phyloP scores from a whole-genome alignment of 2,329 filamentous ascomycete species.

The Ilyonectria destructans region DNA sequence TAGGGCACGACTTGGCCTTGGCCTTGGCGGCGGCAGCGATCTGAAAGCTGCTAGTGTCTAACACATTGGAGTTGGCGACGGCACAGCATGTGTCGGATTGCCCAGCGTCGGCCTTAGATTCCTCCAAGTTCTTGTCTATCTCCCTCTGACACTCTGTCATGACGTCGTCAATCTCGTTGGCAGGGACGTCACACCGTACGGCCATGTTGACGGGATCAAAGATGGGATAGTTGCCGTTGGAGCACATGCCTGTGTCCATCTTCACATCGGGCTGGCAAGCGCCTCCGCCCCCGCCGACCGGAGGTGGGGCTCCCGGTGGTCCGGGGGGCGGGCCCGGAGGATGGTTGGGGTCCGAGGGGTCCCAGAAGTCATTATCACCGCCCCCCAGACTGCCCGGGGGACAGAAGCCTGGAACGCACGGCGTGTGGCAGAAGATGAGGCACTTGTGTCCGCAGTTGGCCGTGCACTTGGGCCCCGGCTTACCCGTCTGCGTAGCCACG shows the following conservation, averaged over 20 bases:
- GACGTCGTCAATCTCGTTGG: not conserved
- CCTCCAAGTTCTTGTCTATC: not conserved
- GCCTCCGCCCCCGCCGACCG: not conserved
- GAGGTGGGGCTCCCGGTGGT: not conserved
- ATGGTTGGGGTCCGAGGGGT: slow-evolving; percentile 1
- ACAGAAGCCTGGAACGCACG: not conserved
- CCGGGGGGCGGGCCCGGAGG: not conserved
- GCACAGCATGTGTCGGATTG: slow-evolving; percentile 2
- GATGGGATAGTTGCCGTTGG: slow-evolving; percentile 2
- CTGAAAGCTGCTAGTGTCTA: not conserved
- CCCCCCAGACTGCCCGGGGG: not conserved
- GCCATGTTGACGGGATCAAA: slow-evolving; percentile 1
- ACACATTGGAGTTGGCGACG: not conserved
- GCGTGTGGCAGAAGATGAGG: not conserved
- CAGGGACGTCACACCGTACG: not conserved
- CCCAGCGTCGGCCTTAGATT: not conserved
- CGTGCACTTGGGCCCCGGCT: not conserved
- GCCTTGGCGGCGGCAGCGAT: not conserved
- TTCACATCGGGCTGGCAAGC: not conserved
- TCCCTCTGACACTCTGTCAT: not conserved
- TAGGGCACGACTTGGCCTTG: not conserved
- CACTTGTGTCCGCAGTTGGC: slow-evolving; percentile 1
- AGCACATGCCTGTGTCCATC: not conserved
- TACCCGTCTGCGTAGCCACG: not conserved
- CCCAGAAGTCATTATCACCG: not conserved